Evolutionary conservation across 2,329 filamentous ascomycete genomes (phyloP), one percentile per base, ranked within the genome.

Genomic region (Penicillium sp.): DNA sequence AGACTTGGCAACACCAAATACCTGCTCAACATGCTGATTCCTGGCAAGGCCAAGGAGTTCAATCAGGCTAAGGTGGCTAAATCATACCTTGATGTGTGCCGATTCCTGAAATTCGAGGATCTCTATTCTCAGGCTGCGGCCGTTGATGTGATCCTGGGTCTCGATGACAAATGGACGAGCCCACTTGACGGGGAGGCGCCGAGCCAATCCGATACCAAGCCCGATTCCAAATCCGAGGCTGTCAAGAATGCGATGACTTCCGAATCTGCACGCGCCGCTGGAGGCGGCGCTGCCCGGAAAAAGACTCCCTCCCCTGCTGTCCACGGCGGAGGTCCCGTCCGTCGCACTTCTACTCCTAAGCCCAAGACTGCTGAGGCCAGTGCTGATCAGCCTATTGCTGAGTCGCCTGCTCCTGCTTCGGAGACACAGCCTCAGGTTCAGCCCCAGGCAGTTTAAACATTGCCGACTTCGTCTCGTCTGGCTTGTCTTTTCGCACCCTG

Each of bases 1-100:
- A 86, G 87, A 58, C 94, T 88, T 72, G 88, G 89, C 42, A 99
- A 99, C 76, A 96, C 92, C 5, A 99, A 99, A 72, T 99, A 89
- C 70, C 79, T 94, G 31, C 83, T 99, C 27, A 84, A 84, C 40
- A 90, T 96, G 71, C 83, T 97, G 73, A 85, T 97, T 22, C 91
- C 92, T 0, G 91, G 92, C 14, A 95, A 92, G 71, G 79, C 84
- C 45, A 78, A 82, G 38, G 78, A 78, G 1, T 89, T 88, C 69
- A 79, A 81, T 54, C 72, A 78, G 3, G 80, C 94, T 62, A 85
- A 83, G 57, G 73, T 77, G 44, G 82, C 83, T 56, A 92, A 88
- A 75, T 88, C 83, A 62, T 96, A 97, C 67, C 76, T 75, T 8
- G 85, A 89, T 48, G 72, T 87, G 2, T 88, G 91, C 66, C 79